Percentiles rank a stretch among this genome's conserved stretches.
Conservation (phyloP, 225 moss, liverwort and hornwort species). For the Bryoerythrophyllum caledonicum region DNA sequence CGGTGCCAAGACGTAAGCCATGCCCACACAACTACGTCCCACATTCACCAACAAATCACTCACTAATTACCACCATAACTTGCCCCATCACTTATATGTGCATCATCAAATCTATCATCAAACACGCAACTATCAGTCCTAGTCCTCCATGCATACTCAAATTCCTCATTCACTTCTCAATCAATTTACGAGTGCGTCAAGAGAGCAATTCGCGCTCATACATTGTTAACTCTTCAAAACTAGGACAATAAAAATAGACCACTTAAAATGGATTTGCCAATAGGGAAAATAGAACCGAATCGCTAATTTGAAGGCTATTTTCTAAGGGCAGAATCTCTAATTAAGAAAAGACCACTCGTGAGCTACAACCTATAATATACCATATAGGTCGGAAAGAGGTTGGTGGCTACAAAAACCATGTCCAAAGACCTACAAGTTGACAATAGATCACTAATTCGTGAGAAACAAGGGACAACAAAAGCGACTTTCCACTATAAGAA, state of each 20-base stretch:
- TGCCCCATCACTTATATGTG: not conserved
- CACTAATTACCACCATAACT: conserved; percentile 5
- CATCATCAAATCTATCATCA: not conserved
- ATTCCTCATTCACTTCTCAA: not conserved
- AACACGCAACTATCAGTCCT: not conserved
- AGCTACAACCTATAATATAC: conserved; percentile 21
- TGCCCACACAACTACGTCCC: conserved; percentile 43
- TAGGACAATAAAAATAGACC: not conserved
- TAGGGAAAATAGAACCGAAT: not conserved
- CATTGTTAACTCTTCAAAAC: not conserved
- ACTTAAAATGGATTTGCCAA: not conserved
- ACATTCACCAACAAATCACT: not conserved
- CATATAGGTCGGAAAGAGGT: conserved; percentile 1
- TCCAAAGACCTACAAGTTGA: not conserved
- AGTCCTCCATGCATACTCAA: not conserved
- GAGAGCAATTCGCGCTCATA: not conserved
- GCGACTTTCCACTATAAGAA: too few relatives aligned
- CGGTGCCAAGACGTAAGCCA: conserved; percentile 73
- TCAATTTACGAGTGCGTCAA: not conserved
- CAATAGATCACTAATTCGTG: conserved; percentile 4
- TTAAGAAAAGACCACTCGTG: not conserved
- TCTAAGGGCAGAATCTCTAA: not conserved
- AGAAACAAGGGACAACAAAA: not conserved
- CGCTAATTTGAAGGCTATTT: not conserved
- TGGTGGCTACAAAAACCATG: conserved; percentile 9